Conservation (phyloP, 2,329 filamentous ascomycete genomes). For the Sclerotinia trifoliorum region DNA sequence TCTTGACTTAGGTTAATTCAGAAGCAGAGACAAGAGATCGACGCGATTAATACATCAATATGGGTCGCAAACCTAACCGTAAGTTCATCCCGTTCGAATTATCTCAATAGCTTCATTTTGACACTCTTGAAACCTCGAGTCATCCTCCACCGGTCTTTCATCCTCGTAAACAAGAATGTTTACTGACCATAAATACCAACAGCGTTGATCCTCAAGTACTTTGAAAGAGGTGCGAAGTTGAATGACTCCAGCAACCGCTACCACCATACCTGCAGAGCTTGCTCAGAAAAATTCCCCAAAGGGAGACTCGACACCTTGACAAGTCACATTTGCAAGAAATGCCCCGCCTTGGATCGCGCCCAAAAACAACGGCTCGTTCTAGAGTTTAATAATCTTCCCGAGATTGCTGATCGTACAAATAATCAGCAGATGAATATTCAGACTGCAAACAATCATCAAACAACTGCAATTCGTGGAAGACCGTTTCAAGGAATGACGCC, state of each 20-base stretch:
- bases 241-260: slow-evolving; percentile 90
- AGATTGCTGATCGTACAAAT: slow-evolving; percentile 45
- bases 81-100: slow-evolving; percentile 19
- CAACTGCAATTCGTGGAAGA: slow-evolving; percentile 21
- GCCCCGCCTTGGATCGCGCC: slow-evolving; percentile 70
- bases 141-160: slow-evolving; percentile 1
- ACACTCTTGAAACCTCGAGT: slow-evolving; percentile 4
- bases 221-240: slow-evolving; percentile 81
- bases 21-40: neutral
- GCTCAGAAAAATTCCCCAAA: slow-evolving; percentile 86
- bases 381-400: slow-evolving; percentile 67
- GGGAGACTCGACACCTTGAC: slow-evolving; percentile 81
- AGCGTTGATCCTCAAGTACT: slow-evolving; percentile 77
- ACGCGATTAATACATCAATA: slow-evolving; percentile 13
- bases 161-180: slow-evolving; percentile 11
- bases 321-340: slow-evolving; percentile 82
- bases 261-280: slow-evolving; percentile 84
- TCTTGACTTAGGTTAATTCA: neutral
- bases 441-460: slow-evolving; percentile 28
- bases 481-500: slow-evolving; percentile 62
- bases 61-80: slow-evolving; percentile 37
- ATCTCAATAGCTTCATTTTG: slow-evolving; percentile 11
- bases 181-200: slow-evolving; percentile 23
- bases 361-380: slow-evolving; percentile 75
- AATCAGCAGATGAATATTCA: slow-evolving; percentile 33